Evolutionary conservation across 805 yeast genomes (phyloP), one percentile per base, ranked within the genome.

Genomic region (Teunomyces gatunensis): DNA sequence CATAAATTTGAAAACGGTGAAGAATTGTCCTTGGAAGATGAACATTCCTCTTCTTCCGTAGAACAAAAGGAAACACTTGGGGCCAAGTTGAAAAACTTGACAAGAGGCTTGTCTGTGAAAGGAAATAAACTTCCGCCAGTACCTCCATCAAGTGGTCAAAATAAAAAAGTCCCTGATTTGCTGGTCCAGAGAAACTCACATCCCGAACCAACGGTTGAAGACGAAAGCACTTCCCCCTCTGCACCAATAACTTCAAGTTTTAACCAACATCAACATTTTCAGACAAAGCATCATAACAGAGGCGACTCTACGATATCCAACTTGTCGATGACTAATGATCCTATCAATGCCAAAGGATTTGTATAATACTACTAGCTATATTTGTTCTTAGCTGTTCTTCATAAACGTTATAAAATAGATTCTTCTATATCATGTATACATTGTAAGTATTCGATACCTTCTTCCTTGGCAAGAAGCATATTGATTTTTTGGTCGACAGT

Each of bases 11-110:
- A 36, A 41, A 21, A 23, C 12, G 40, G 25, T n/a, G 40, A 37
- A 6, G 17, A 7, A 13, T 21, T 23, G 5, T 21, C 40, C 10
- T 18, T 37, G 25, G 44, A 29, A 29, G 44, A 40, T 29, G 35
- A 41, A 7, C 20, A 17, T 10, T 41, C 30, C 9, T 13, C 44
- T 20, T 29, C 36, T 21, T 47, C 46, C 20, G 46, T 45, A 17
- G 44, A 51, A 18, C 28, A 41, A 10, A 48, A 33, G 27, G 32
- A 34, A 11, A 52, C 46, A 13, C 18, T 49, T 28, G 77, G 80
- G 7, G 62, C 77, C 3, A 77, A 66, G 59, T 56, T 77, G 42
- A 72, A 70, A 33, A 76, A 68, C 48, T 56, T 80, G 36, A 68
- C 77, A 1, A 68, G 77, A 44, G 74, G 77, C 9, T 68, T 74